Base-by-base conservation (phyloP, 208 protist genomes). In the Kentomonas sorsogonicus region DNA sequence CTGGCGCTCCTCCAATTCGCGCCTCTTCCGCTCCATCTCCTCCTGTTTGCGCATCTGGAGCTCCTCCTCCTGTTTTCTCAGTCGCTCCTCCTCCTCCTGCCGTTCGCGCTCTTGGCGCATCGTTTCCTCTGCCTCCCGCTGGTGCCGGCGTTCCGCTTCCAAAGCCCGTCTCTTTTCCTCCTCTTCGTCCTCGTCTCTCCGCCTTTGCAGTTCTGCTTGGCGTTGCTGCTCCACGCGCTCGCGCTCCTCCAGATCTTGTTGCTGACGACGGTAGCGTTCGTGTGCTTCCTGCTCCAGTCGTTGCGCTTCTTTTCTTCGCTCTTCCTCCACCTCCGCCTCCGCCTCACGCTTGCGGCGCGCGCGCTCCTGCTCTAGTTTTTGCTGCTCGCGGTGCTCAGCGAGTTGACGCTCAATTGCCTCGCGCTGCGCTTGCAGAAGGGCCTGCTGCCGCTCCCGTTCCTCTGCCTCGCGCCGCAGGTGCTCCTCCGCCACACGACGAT, bases 241-340 rank as follows among this genome's bases (percentile, higher is more conserved):
- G 3, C n/a, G n/a, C n/a, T n/a, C n/a, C n/a, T n/a, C n/a, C n/a
- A n/a, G n/a, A n/a, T n/a, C n/a, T n/a, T n/a, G n/a, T n/a, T n/a
- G n/a, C n/a, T n/a, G n/a, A n/a, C n/a, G n/a, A n/a, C n/a, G n/a
- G n/a, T n/a, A n/a, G n/a, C n/a, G n/a, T 29, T 41, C 38, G 7
- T 26, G 40, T 29, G 53, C 53, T 27, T 46, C 53, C 39, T 46
- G 25, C 7, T 29, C 22, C 48, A 53, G 30, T 26, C 16, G 52
- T 34, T 20, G 51, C 33, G 33, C 33, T 47, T 5, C 41, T 40
- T 20, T n/a, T 18, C 16, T 29, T 20, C 3, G 41, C 30, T 60
- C 55, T 27, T 60, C 55, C 10, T 30, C 39, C 29, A 27, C 56
- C 33, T 43, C 43, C 4, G 44, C 44, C 18, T 16, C 41, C 18